phyloP scores from a whole-genome alignment of 2,329 filamentous ascomycete genomes.

The Talaromyces pinophilus region DNA sequence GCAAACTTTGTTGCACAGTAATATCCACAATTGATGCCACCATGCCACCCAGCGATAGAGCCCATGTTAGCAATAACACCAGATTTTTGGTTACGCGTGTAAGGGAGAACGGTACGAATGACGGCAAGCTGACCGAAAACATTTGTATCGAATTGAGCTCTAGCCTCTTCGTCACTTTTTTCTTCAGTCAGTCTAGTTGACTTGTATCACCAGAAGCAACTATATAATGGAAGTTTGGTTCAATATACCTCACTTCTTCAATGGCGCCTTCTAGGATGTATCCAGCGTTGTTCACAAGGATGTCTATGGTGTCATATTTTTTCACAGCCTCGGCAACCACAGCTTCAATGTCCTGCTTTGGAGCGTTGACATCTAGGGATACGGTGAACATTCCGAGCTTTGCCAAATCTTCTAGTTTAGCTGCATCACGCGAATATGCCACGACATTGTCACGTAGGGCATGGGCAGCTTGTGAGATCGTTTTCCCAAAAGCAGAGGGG shows the following conservation, averaged over 20 bases:
- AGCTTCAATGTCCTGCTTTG: constrained; percentile 6
- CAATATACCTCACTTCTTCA: constrained; percentile 19
- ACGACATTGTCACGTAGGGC: constrained; percentile 4
- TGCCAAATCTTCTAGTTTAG: neutral
- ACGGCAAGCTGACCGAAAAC: constrained; percentile 18
- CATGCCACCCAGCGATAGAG: constrained; percentile 13
- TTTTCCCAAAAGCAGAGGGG: constrained; percentile 6
- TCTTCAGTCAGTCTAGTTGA: neutral
- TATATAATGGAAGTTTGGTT: neutral
- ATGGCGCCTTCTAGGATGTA: constrained; percentile 22
- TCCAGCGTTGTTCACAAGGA: constrained; percentile 23
- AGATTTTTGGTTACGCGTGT: constrained; percentile 7
- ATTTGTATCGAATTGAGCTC: constrained; percentile 21
- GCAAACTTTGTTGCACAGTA: neutral
- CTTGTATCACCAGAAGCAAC: neutral
- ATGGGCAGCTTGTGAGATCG: neutral
- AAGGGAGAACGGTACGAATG: constrained; percentile 17
- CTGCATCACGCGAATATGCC: neutral
- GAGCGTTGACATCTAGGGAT: neutral
- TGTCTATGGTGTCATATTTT: constrained; percentile 22
- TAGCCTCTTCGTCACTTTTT: constrained; percentile 13
- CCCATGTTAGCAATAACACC: constrained; percentile 20
- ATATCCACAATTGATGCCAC: neutral
- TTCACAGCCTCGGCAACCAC: neutral
- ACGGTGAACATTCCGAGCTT: neutral